Conservation (phyloP, 108 stramenopile genomes). For the Ochromonas danica region DNA sequence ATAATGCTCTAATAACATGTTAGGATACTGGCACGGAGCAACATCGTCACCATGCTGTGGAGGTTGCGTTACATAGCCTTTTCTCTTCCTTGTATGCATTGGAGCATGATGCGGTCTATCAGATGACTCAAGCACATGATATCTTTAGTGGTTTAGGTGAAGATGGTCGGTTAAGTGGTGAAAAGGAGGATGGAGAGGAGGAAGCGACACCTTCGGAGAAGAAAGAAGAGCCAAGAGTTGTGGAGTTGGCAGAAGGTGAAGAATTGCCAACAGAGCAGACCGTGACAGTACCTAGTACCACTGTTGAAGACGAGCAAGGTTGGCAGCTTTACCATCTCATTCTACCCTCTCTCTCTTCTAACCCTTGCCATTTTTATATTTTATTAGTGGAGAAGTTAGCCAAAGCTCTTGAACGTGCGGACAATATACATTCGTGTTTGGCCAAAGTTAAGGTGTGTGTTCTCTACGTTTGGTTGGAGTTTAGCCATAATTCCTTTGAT, state of each 20-base stretch:
- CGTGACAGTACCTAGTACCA: neutral
- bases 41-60: conserved; percentile 63
- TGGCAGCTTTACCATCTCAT: too few relatives aligned
- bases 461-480: too few relatives aligned
- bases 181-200: neutral
- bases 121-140: conserved; percentile 43
- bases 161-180: too few relatives aligned
- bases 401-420: too few relatives aligned
- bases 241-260: neutral
- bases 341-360: too few relatives aligned
- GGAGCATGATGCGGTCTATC: conserved; percentile 51
- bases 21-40: conserved; percentile 66
- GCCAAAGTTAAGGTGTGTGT: too few relatives aligned
- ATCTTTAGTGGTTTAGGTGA: conserved; percentile 54
- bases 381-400: neutral
- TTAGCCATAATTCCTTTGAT: neutral
- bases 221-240: neutral
- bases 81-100: conserved; percentile 59
- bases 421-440: too few relatives aligned
- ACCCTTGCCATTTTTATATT: too few relatives aligned
- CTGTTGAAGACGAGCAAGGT: neutral
- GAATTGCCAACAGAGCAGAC: neutral
- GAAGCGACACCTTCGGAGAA: neutral
- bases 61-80: conserved; percentile 64
- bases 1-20: too few relatives aligned